A percentile compares a stretch with the other conserved stretches of the same genome.
Evolutionary conservation across 495 filamentous ascomycete genomes (phyloP).

Genomic region (Neurospora sp.): DNA sequence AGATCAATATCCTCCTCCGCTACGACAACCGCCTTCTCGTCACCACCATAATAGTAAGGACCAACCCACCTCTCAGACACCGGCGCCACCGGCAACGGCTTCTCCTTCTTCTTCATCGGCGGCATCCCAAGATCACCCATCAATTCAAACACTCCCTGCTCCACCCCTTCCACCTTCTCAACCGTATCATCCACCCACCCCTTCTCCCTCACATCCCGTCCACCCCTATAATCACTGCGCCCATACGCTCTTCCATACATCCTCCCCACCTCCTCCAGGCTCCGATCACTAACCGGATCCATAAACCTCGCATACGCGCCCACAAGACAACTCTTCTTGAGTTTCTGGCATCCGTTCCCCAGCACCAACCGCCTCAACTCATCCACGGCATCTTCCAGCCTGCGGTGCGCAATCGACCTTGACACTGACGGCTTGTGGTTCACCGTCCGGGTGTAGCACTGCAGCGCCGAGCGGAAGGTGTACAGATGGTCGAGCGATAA

Average conservation of each 20-base stretch:
- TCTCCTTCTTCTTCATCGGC: conserved; percentile 6
- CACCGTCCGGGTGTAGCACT: conserved; percentile 40
- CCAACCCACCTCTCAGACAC: not conserved
- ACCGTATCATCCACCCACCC: not conserved
- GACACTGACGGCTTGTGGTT: not conserved
- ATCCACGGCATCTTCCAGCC: conserved; percentile 46
- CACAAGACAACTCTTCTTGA: conserved; percentile 49
- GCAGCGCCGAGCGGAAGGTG: conserved; percentile 57
- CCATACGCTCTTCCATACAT: conserved; percentile 50
- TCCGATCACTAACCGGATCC: conserved; percentile 37
- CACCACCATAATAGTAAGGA: not conserved
- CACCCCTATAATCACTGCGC: conserved; percentile 6
- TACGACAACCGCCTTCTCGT: conserved; percentile 1
- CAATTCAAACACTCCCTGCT: not conserved
- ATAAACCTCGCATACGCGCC: conserved; percentile 51
- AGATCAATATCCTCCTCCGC: not conserved
- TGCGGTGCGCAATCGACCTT: conserved; percentile 29
- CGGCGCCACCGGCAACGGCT: not conserved
- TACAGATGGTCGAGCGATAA: conserved; percentile 62
- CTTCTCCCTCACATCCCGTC: not conserved
- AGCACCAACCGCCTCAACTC: conserved; percentile 52
- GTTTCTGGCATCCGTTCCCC: conserved; percentile 45
- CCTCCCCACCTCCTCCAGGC: conserved; percentile 44
- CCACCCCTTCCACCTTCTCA: not conserved
- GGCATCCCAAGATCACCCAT: not conserved